These are phyloP conservation scores for Podaxis sp. DNA, from an alignment of 768 basidiomycete species.

Conservation along the genomic window DNA sequence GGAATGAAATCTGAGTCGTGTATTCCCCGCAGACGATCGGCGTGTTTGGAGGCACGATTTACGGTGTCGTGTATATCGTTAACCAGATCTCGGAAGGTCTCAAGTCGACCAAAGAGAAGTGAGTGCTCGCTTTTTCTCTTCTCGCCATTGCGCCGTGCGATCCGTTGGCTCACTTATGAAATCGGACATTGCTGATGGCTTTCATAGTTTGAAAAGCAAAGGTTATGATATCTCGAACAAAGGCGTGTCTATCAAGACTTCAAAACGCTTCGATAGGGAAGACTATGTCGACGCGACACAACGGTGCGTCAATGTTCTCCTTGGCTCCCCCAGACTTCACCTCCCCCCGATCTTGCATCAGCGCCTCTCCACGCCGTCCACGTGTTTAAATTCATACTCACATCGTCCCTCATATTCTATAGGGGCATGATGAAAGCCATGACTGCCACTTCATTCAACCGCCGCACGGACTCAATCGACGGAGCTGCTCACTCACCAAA, in stretches of 20 bases:
- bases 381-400: background rate
- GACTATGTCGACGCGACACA: conserved; percentile 75
- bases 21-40: conserved; percentile 41
- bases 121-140: conserved; percentile 23
- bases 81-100: conserved; percentile 41
- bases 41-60: conserved; percentile 45
- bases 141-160: background rate
- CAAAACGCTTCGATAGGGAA: conserved; percentile 56
- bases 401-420: background rate
- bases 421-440: conserved; percentile 51
- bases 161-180: background rate
- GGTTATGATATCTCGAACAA: conserved; percentile 58
- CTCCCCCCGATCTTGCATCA: background rate
- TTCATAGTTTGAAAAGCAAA: conserved; percentile 49
- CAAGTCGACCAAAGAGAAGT: conserved; percentile 57
- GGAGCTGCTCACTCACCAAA: conserved; percentile 3
- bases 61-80: conserved; percentile 38
- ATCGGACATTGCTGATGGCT: background rate
- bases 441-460: conserved; percentile 11
- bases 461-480: conserved; percentile 7
- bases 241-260: conserved; percentile 68
- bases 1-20: background rate
- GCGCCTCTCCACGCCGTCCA: background rate
- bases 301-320: conserved; percentile 40
- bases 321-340: background rate